Conservation (phyloP, 331 rosid genomes). For the Phaseolus coccineus region DNA sequence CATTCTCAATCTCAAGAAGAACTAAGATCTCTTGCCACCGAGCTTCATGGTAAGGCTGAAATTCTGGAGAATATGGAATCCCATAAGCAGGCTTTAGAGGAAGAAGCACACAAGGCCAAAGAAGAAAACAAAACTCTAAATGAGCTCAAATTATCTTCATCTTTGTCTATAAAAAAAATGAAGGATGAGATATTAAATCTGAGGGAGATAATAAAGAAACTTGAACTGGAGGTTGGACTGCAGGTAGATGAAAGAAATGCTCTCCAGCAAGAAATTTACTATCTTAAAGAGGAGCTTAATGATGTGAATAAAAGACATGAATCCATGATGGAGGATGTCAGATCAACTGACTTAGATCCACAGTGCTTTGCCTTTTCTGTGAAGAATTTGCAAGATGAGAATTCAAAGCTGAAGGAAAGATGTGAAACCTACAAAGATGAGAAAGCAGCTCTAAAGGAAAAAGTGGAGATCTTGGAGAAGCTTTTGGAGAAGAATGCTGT, state of each 20-base stretch:
- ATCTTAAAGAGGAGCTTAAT: slow-evolving; percentile 79
- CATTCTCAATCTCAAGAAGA: slow-evolving; percentile 92
- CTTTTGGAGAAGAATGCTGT: slow-evolving; percentile 76
- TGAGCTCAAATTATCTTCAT: slow-evolving; percentile 70
- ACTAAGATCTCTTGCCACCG: slow-evolving; percentile 72
- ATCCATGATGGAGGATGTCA: slow-evolving; percentile 68
- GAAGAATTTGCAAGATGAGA: slow-evolving; percentile 69
- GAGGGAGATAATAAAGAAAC: slow-evolving; percentile 69
- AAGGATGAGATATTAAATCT: slow-evolving; percentile 75
- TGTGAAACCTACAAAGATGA: slow-evolving; percentile 57
- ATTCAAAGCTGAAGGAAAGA: slow-evolving; percentile 64
- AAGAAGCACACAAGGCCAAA: slow-evolving; percentile 65
- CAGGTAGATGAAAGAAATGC: slow-evolving; percentile 83
- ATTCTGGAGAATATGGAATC: slow-evolving; percentile 67
- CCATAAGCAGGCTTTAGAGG: slow-evolving; percentile 61
- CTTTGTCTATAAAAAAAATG: slow-evolving; percentile 63
- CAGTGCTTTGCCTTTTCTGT: slow-evolving; percentile 64
- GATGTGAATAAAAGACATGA: slow-evolving; percentile 61
- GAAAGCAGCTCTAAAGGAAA: slow-evolving; percentile 62
- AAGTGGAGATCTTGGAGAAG: slow-evolving; percentile 71
- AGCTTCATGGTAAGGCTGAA: slow-evolving; percentile 63
- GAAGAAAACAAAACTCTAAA: slow-evolving; percentile 74
- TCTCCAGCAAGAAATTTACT: slow-evolving; percentile 88
- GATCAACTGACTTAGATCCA: slow-evolving; percentile 65
- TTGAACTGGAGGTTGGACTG: slow-evolving; percentile 75